phyloP scores from a whole-genome alignment of 192 early-diverging fungal genomes.

The Backusella australiensis region DNA sequence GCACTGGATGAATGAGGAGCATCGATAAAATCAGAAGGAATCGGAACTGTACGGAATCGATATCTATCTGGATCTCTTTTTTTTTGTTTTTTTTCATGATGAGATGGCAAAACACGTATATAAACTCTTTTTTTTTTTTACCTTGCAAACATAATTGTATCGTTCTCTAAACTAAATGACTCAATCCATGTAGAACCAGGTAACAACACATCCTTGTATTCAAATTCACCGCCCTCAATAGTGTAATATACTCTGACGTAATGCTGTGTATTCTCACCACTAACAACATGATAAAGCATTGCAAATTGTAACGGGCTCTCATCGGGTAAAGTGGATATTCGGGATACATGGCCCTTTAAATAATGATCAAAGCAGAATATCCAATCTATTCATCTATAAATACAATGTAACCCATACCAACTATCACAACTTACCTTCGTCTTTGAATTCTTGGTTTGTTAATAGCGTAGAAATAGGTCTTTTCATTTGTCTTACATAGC shows the following conservation, averaged over 20 bases:
- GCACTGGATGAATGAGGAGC: conserved; percentile 19
- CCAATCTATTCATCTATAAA: conserved; percentile 14
- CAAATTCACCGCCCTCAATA: neutral
- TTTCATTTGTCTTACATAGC: neutral
- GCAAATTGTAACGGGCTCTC: conserved; percentile 18
- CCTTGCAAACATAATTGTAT: conserved; percentile 33
- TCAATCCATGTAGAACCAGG: conserved; percentile 33
- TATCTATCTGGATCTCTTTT: conserved; percentile 23
- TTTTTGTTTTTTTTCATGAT: neutral
- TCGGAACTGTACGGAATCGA: conserved; percentile 6
- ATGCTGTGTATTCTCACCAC: conserved; percentile 25
- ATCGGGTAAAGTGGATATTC: neutral
- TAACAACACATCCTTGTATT: conserved; percentile 31
- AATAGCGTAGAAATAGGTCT: neutral
- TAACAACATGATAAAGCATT: conserved; percentile 25
- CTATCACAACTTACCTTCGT: neutral
- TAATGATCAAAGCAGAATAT: conserved; percentile 16
- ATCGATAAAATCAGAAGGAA: conserved; percentile 5
- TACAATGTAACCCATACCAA: neutral
- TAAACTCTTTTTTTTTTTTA: neutral
- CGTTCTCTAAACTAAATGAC: conserved; percentile 24
- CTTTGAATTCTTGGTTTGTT: neutral
- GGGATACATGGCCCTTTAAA: conserved; percentile 26
- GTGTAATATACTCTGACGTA: conserved; percentile 27
- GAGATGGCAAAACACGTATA: too few relatives aligned